Conservation (phyloP, 768 basidiomycete species). For the Mycena rebaudengoi region DNA sequence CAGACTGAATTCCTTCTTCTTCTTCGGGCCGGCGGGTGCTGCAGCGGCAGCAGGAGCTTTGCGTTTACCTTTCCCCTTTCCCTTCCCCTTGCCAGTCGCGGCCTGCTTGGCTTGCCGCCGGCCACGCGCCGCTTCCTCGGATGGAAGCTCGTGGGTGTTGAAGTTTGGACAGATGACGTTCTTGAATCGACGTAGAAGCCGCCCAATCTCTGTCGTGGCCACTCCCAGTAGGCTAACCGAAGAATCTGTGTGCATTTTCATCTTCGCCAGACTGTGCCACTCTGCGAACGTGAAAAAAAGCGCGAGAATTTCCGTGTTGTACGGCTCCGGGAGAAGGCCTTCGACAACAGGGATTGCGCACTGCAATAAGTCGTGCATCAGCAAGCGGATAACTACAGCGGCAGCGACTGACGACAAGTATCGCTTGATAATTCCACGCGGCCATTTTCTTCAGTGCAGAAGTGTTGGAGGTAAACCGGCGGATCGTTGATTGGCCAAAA, state of each 20-base stretch:
- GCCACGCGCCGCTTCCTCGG: conserved; percentile 43
- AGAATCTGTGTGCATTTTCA: too few relatives aligned
- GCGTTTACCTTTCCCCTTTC: background rate
- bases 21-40: too few relatives aligned
- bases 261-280: too few relatives aligned
- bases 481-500: conserved; percentile 34
- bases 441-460: conserved; percentile 35
- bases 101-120: conserved; percentile 20
- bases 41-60: conserved; percentile 1
- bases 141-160: conserved; percentile 44
- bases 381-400: background rate
- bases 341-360: conserved; percentile 47
- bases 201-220: too few relatives aligned
- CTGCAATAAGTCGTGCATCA: conserved; percentile 26
- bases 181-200: too few relatives aligned
- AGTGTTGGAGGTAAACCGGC: conserved; percentile 27
- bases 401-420: conserved; percentile 25
- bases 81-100: conserved; percentile 11
- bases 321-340: too few relatives aligned
- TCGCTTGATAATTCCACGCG: conserved; percentile 34
- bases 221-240: too few relatives aligned
- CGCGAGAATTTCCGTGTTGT: too few relatives aligned
- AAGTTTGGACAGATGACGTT: conserved; percentile 32
- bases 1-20: conserved; percentile 37
- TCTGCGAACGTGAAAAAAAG: too few relatives aligned